phyloP scores from a whole-genome alignment of 202 grass and related monocot genomes.

The Panicum hallii region DNA sequence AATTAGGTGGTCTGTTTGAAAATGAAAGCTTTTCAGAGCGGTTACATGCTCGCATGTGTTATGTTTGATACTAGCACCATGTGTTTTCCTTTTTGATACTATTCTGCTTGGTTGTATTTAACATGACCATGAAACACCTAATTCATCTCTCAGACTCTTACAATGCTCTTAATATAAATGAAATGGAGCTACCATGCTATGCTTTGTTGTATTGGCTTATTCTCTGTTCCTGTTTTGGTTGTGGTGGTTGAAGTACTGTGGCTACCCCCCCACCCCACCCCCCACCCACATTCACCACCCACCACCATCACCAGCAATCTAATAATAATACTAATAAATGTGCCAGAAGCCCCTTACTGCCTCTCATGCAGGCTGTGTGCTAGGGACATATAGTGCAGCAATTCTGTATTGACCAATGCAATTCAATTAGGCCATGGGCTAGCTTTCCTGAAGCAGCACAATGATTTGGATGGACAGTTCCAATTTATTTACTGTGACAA shows the following conservation, averaged over 20 bases:
- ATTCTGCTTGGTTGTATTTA: neutral
- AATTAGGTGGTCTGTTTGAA: neutral
- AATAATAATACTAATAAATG: too few species aligned
- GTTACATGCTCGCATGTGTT: neutral
- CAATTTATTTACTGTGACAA: neutral
- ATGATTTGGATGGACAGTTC: neutral
- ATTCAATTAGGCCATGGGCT: neutral
- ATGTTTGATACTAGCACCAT: neutral
- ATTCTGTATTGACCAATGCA: neutral
- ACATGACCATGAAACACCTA: constrained; percentile 36
- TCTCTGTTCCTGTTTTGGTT: neutral
- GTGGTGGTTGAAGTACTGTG: neutral
- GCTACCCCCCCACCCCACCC: too few species aligned
- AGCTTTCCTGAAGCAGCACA: neutral
- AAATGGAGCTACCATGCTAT: neutral
- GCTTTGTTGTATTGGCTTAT: neutral
- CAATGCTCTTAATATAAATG: constrained; percentile 9
- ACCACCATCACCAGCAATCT: too few species aligned
- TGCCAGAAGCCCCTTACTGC: neutral
- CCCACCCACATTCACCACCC: too few species aligned
- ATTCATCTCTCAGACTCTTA: neutral
- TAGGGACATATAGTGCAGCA: neutral
- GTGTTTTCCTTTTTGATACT: neutral
- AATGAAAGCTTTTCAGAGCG: neutral
- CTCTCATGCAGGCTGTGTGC: neutral